Base-by-base conservation (phyloP, 164 flowering plant genomes). In the Protea cynaroides region DNA sequence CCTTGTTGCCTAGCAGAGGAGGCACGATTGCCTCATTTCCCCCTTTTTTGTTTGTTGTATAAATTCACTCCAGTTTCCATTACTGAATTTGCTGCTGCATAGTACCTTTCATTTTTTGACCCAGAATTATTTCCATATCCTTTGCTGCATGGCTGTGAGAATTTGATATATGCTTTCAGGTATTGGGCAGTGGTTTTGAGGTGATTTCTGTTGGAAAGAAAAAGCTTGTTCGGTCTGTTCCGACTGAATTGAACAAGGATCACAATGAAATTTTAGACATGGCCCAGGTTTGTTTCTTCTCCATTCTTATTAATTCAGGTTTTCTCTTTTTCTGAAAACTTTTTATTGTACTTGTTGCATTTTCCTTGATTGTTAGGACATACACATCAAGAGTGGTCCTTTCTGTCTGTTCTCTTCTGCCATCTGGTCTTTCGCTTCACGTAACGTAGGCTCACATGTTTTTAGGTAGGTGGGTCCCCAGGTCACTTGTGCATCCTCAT, bases 181-280 rank as follows among this genome's bases (percentile, higher is more conserved):
- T 83, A 61, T 51, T 94, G 73, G 99, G 97, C 1, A 86, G 84
- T 75, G 97, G 97, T 34, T 94, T 83, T 74, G 97, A 94, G 84
- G 97, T 94, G 67, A 86, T 94, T 65, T 78, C 93, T 61, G 88
- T 92, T 69, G 97, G 99, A 50, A 91, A 83, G 83, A 88, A 71
- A 71, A 94, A 89, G 73, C 89, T 94, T 73, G 89, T 91, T 50
- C 83, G 97, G 0, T 94, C 97, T 56, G 99, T 94, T 69, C 99
- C 99, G 13, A 91, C 97, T 3, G 97, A 94, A 72, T 71, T 94
- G 81, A 94, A 94, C 78, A 89, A 89, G 71, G 99, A 94, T 78
- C 99, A 91, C 72, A 94, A 94, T 80, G 96, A 85, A 83, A 86
- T 94, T 66, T 66, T 94, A 71, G 97, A 94, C 74, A 80, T 91